Evolutionary conservation across 352 stramenopile species (phyloP), one percentile per base, ranked within the genome.

Genomic region (Phytophthora quininea): DNA sequence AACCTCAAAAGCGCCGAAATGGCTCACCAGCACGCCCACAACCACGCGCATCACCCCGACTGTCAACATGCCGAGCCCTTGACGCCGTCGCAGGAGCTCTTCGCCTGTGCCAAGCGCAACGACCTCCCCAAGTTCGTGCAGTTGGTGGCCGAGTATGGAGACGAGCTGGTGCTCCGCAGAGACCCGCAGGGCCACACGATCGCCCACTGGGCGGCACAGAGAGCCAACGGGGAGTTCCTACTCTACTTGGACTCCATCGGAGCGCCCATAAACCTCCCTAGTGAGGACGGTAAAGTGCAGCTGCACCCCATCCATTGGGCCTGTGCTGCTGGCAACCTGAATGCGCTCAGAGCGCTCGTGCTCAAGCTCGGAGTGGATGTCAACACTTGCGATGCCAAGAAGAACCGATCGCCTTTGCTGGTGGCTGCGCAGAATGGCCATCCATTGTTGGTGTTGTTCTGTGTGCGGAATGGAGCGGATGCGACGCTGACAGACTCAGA

Each of bases 291-390:
- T 32, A 66, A 48, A 10, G 86, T 83, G 12, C 63, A 77, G 54
- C 71, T 96, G 29, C 84, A 93, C 37, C 86, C 88, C 10, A 91
- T 96, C 53, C 88, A 96, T 70, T 96, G 88, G 88, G 85, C 88
- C 37, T 93, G 86, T 63, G 80, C 84, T 1, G 77, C 82, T 5
- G 88, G 88, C 8, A 96, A 95, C 53, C 70, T 96, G 4, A 68
- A 64, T 31, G 76, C 84, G 8, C 67, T 96, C 32, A 76, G 79
- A 43, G 69, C 76, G 24, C 73, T 96, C 24, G 73, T 96, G 30
- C 60, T 74, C 6, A 76, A 77, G 54, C 80, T 92, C 8, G 80
- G 76, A 24, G 73, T 92, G 27, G 84, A 89, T 59, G 74, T 94
- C 27, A 93, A 96, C 68, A 90, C 80, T 27, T 79, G 74, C 31